Base-by-base conservation (phyloP, 2,329 filamentous ascomycete species). In the Alternaria gaisen region DNA sequence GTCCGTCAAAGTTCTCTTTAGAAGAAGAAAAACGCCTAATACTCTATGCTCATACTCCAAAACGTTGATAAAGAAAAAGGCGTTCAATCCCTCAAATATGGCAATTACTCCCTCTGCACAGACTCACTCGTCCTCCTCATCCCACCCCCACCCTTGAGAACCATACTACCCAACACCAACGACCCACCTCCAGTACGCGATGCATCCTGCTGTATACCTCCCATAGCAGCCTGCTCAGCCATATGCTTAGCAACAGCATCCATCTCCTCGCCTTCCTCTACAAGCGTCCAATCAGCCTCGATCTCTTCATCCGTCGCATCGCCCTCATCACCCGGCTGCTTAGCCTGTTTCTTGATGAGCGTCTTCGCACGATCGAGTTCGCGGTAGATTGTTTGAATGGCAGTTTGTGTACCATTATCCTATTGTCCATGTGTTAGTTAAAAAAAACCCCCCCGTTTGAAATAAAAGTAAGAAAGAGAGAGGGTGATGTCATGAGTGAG, bases 331-430 rank as follows among this genome's bases (percentile, higher is more conserved):
- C 46, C 46, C 7, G 46, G 46, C 4, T 67, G 70, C 51, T 76
- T 75, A 1, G 65, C 69, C 32, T 76, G 80, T 72, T 89, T 87
- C 78, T 91, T 91, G 76, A 97, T 91, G 44, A 98, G 83, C 16
- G 90, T 90, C 78, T 88, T 91, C 38, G 95, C 94, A 72, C 97
- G 97, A 75, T 98, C 95, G 57, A 98, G 85, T 76, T 98, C 94
- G 42, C 95, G 91, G 76, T 98, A 99, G 58, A 99, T 92, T 61
- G 89, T 91, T 78, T 97, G 92, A 64, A 98, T 95, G 6, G 94
- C 95, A 5, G 86, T 91, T 48, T 90, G 88, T n/a, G 97, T 93
- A 36, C 95, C 95, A 66, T 93, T 89, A 78, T 99, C 94, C 91
- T 96, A 53, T 18, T 38, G 34, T 38, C 16, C 4, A 4, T 14